Base-by-base conservation (phyloP, 768 basidiomycete genomes). In the Russula virescens region DNA sequence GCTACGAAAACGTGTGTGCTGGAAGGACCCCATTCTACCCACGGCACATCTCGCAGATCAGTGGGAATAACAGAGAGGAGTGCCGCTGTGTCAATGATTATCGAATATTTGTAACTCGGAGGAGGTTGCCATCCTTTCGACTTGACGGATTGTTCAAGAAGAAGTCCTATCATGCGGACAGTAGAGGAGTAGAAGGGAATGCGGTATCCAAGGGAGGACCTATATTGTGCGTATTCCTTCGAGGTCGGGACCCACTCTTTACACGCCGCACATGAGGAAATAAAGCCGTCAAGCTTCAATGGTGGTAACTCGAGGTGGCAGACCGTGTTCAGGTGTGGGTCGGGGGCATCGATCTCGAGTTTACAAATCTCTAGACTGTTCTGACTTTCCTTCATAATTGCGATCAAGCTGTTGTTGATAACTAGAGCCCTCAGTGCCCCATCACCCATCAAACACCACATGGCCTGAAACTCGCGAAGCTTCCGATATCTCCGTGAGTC, bases 1-100 rank as follows among this genome's bases (percentile, higher is more conserved):
- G 16, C 5, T 43, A 19, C 16, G 46, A 34, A 9, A 16, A 63
- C n/a, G 21, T 50, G 57, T 5, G 57, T 58, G 18, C 35, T 50
- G 5, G 57, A 16, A 3, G 62, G 62, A 18, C 62, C 62, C 57
- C 62, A 63, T 7, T 53, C 57, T 10, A 7, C 38, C 62, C 62
- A 58, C 14, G 21, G 19, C 13, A 54, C 13, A 18, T 45, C 28
- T 13, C 26, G 35, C 21, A 58, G 51, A 23, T 18, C 42, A 19
- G 43, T n/a, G 25, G 5, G 19, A 35, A 26, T 26, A n/a, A 25
- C 35, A 6, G 62, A 42, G 2, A 25, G 35, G 31, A 63, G 51
- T 19, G 51, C 34, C 3, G 35, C 46, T 23, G 58, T 19, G 38
- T 38, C 53, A 51, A 63, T 7, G 19, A 35, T 58, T 56, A 63